Conservation (phyloP, 2,329 filamentous ascomycete genomes). For the Cercospora brassicicola region DNA sequence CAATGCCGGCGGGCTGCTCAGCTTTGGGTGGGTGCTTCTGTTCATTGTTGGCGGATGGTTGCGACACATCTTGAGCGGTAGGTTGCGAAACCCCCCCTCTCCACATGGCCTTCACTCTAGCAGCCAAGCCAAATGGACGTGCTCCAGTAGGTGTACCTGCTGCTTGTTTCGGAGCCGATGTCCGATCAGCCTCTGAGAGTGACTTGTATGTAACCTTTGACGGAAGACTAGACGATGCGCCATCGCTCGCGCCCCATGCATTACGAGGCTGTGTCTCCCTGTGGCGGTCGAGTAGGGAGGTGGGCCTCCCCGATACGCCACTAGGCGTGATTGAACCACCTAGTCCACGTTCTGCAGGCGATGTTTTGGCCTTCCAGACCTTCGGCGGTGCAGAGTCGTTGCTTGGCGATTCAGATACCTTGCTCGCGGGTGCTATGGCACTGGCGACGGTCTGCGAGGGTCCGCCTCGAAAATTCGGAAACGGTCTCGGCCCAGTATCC, state of each 20-base stretch:
- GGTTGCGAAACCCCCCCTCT: neutral
- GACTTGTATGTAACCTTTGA: conserved; percentile 12
- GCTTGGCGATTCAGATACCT: neutral
- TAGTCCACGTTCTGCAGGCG: conserved; percentile 16
- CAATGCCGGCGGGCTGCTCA: neutral
- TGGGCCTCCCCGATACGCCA: neutral
- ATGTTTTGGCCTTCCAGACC: conserved; percentile 22
- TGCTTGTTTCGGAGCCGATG: conserved; percentile 10
- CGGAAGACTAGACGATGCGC: neutral
- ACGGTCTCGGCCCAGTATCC: conserved; percentile 7
- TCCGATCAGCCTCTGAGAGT: conserved; percentile 15
- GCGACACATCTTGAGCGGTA: neutral
- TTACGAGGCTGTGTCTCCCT: neutral
- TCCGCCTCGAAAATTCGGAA: conserved; percentile 12
- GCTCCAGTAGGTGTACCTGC: neutral
- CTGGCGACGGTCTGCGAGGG: neutral
- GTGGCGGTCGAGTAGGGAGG: conserved; percentile 5
- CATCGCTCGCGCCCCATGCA: conserved; percentile 3
- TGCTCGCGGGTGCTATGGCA: neutral
- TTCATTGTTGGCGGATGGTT: neutral
- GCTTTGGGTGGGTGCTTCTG: neutral
- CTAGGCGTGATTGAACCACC: conserved; percentile 1
- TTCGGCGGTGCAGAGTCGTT: neutral
- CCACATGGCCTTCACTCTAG: neutral
- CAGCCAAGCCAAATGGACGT: conserved; percentile 5